Base-by-base conservation (phyloP, 139 green algal genomes). In the Chlorella sp. region DNA sequence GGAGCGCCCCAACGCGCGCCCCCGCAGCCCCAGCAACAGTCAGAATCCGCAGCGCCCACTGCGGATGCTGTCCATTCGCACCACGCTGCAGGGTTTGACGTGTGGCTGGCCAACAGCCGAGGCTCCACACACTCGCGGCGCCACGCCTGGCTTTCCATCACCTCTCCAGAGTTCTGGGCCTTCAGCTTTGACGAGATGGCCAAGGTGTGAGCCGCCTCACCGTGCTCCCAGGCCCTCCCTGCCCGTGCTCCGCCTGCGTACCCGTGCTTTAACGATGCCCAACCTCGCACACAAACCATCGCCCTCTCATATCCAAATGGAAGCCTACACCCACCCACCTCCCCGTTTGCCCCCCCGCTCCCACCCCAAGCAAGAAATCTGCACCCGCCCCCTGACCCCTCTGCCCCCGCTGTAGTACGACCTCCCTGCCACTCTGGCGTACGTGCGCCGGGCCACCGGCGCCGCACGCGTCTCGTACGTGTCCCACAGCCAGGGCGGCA, bases 161-260 rank as follows among this genome's bases (percentile, higher is more conserved):
- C 51, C 49, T 61, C 78, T 23, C 49, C 34, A 3, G 30, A 49
- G 27, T 91, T 85, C 59, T 91, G 86, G 86, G 42, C 66, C n/a
- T 91, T 88, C 71, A 78, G 66, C 3, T 91, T 80, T 75, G 86
- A 91, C 64, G 81, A 88, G 31, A 86, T 88, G 79, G 79, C 74
- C 5, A 2, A 50, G 61, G 22, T 74, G 35, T 1, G 71, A 81
- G 61, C 78, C 23, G 36, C 4, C 3, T 70, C 22, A 14, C 33
- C 6, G 14, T 6, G 33, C 34, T 10, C 23, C 62, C 75, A 17
- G 26, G 67, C n/a, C 10, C 17, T 4, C 33, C 29, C 3, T 35
- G n/a, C n/a, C n/a, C n/a, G n/a, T n/a, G n/a, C n/a, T n/a, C n/a
- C n/a, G n/a, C n/a, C n/a, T n/a, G n/a, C n/a, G n/a, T n/a, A n/a